phyloP scores from a whole-genome alignment of 805 yeast species.

The Wickerhamiella hasegawae region DNA sequence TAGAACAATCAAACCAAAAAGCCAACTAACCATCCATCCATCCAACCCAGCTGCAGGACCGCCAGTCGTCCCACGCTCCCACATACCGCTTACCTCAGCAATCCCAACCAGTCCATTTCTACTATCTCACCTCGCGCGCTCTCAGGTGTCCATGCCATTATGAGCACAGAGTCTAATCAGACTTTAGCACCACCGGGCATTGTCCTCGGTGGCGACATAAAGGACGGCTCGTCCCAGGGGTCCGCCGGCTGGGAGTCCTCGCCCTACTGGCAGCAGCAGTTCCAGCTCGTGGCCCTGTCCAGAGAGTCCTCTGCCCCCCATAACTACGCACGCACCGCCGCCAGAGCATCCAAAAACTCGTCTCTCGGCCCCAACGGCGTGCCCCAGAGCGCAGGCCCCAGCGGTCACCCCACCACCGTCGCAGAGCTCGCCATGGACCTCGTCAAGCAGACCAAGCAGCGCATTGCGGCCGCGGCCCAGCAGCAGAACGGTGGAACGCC shows the following conservation, averaged over 20 bases:
- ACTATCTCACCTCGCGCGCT: too few species aligned
- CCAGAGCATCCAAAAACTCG: conserved; percentile 31
- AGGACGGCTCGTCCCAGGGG: too few species aligned
- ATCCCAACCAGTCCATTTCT: too few species aligned
- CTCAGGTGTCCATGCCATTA: too few species aligned
- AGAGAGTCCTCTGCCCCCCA: conserved; percentile 57
- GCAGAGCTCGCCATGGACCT: conserved; percentile 25
- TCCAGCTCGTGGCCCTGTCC: conserved; percentile 53
- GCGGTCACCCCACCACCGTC: conserved; percentile 18
- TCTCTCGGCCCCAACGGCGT: conserved; percentile 9
- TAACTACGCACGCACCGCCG: conserved; percentile 72
- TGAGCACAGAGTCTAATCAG: too few species aligned
- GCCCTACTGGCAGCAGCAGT: conserved; percentile 62
- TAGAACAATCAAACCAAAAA: too few species aligned
- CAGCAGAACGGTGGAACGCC: conserved; percentile 23
- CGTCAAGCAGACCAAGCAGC: conserved; percentile 13
- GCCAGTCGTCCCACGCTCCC: too few species aligned
- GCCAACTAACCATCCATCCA: too few species aligned
- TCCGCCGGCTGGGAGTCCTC: conserved; percentile 11
- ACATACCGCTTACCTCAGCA: too few species aligned
- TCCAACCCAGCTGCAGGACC: too few species aligned
- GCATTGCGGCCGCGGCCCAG: conserved; percentile 15
- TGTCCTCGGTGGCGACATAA: too few species aligned
- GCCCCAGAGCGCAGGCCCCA: neutral
- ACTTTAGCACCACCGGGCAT: too few species aligned